Conservation (phyloP, 2,329 filamentous ascomycete genomes). For the Penicillium sumatraense region DNA sequence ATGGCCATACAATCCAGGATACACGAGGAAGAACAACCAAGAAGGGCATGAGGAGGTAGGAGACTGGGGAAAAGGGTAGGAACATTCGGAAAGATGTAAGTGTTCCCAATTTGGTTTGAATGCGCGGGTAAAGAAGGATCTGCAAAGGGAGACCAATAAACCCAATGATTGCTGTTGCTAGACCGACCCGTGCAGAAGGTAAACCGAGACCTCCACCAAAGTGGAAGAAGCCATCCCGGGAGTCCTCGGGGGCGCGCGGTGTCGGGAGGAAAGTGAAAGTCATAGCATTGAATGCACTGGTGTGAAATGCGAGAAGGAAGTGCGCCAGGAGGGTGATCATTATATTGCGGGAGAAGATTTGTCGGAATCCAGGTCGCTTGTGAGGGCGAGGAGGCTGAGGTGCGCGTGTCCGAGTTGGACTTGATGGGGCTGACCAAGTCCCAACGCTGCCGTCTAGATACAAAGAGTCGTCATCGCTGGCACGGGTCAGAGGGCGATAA, state of each 20-base stretch:
- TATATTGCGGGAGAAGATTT: slow-evolving; percentile 60
- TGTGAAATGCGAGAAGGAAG: slow-evolving; percentile 72
- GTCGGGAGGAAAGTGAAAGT: slow-evolving; percentile 79
- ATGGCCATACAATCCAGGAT: slow-evolving; percentile 63
- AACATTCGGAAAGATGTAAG: slow-evolving; percentile 70
- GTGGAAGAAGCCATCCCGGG: slow-evolving; percentile 51
- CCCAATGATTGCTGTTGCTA: slow-evolving; percentile 77
- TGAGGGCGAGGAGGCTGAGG: slow-evolving; percentile 43
- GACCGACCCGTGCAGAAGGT: slow-evolving; percentile 70
- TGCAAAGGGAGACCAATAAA: slow-evolving; percentile 75
- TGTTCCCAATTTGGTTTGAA: slow-evolving; percentile 71
- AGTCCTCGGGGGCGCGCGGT: slow-evolving; percentile 59
- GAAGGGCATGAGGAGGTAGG: slow-evolving; percentile 72
- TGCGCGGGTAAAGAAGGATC: slow-evolving; percentile 70
- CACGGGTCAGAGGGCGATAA: slow-evolving; percentile 41
- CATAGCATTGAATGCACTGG: slow-evolving; percentile 76
- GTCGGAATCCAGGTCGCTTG: slow-evolving; percentile 50
- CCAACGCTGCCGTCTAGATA: slow-evolving; percentile 37
- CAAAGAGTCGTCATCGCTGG: slow-evolving; percentile 34
- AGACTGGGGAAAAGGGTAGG: slow-evolving; percentile 70
- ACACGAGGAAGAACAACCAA: slow-evolving; percentile 68
- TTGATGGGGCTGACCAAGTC: slow-evolving; percentile 31
- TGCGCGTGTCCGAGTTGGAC: slow-evolving; percentile 28
- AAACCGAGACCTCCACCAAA: slow-evolving; percentile 78
- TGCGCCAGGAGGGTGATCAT: slow-evolving; percentile 65